A percentile compares a stretch with the other conserved stretches of the same genome.
Evolutionary conservation across 768 basidiomycete genomes (phyloP).

Genomic region (Pleurotus giganteus): DNA sequence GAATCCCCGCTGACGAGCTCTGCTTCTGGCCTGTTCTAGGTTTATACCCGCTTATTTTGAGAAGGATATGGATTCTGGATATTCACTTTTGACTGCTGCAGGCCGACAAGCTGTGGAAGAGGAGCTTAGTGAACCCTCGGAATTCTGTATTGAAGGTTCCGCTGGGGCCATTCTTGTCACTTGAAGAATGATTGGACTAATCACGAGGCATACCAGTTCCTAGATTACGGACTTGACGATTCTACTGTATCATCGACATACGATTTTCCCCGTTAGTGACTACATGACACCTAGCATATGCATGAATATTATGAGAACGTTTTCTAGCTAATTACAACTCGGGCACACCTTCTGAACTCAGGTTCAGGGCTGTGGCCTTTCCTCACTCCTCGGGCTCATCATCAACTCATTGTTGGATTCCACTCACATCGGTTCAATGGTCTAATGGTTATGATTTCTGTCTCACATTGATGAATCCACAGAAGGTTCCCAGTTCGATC

Average conservation of each 20-base stretch:
- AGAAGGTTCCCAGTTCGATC: conserved; percentile 22
- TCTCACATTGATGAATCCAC: conserved; percentile 17
- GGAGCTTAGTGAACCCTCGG: conserved; percentile 49
- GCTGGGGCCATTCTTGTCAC: conserved; percentile 3
- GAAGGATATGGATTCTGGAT: conserved; percentile 61
- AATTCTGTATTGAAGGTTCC: conserved; percentile 27
- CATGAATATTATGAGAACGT: not conserved
- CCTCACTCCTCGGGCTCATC: too few relatives aligned
- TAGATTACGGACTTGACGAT: conserved; percentile 4
- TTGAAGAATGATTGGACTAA: not conserved
- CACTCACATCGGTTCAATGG: conserved; percentile 16
- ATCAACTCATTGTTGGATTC: too few relatives aligned
- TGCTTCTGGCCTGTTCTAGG: conserved; percentile 30
- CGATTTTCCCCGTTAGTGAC: conserved; percentile 5
- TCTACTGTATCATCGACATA: not conserved
- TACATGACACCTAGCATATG: not conserved
- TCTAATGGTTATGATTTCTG: conserved; percentile 23
- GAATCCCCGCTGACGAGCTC: conserved; percentile 5
- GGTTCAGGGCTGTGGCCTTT: too few relatives aligned
- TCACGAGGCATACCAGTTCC: not conserved
- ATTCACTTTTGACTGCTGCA: conserved; percentile 63
- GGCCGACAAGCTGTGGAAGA: conserved; percentile 74
- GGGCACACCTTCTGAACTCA: too few relatives aligned
- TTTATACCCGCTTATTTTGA: conserved; percentile 80
- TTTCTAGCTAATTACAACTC: too few relatives aligned